phyloP scores from a whole-genome alignment of 192 early-diverging fungal species.

The Endogone sp. region DNA sequence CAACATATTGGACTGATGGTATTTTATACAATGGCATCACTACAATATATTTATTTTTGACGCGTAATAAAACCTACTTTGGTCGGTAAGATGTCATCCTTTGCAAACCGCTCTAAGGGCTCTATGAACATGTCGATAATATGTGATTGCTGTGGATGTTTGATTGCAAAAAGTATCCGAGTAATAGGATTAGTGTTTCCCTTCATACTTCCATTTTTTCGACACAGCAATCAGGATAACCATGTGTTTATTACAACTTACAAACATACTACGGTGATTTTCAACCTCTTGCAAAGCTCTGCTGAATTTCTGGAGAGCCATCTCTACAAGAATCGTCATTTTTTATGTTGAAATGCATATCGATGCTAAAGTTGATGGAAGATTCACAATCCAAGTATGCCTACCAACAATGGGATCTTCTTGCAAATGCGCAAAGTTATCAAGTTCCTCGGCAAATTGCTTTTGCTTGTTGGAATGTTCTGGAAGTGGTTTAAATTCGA shows the following conservation, averaged over 20 bases:
- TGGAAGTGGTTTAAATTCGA: too few relatives aligned
- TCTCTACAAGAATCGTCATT: conserved; percentile 34
- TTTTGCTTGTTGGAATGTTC: conserved; percentile 46
- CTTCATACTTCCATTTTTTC: too few relatives aligned
- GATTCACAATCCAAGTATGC: conserved; percentile 2
- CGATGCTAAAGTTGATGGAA: not conserved
- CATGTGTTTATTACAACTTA: conserved; percentile 19
- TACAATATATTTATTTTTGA: not conserved
- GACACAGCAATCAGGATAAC: too few relatives aligned
- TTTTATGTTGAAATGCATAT: too few relatives aligned
- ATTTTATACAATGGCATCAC: too few relatives aligned
- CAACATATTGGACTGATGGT: too few relatives aligned
- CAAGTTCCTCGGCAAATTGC: conserved; percentile 50
- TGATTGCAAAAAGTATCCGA: not conserved
- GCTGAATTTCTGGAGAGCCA: conserved; percentile 48
- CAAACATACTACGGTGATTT: conserved; percentile 47
- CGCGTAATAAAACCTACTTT: conserved; percentile 33
- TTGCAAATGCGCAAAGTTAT: conserved; percentile 43
- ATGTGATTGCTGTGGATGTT: conserved; percentile 48
- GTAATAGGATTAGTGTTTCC: conserved; percentile 1
- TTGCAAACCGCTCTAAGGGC: conserved; percentile 62
- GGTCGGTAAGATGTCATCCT: conserved; percentile 43
- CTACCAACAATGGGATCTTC: conserved; percentile 45
- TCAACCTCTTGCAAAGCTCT: conserved; percentile 53
- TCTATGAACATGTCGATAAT: conserved; percentile 65